Conservation (phyloP, 371 early-diverging fungal genomes). For the Sanchytrium tribonematis region DNA sequence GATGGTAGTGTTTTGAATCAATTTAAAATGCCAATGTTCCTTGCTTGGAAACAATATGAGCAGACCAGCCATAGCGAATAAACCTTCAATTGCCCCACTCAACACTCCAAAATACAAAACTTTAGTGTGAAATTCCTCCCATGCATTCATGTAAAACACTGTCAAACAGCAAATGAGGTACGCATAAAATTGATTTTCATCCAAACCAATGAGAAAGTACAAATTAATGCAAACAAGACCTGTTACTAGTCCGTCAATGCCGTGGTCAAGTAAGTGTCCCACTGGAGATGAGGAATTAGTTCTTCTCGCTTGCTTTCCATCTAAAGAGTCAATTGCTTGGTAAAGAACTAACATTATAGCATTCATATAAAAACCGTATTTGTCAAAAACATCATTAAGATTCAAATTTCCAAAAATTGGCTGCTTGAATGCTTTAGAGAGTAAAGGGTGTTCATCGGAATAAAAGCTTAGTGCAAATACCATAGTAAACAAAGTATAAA, state of each 20-base stretch:
- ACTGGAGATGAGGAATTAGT: constrained; percentile 8
- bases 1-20: neutral
- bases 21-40: neutral
- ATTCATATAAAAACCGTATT: constrained; percentile 5
- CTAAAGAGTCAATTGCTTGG: constrained; percentile 11
- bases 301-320: constrained; percentile 16
- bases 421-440: neutral
- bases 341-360: constrained; percentile 9
- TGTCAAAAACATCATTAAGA: neutral
- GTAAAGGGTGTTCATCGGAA: neutral
- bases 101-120: constrained; percentile 10
- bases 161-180: constrained; percentile 5
- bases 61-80: constrained; percentile 2
- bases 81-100: constrained; percentile 13
- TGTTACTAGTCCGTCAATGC: constrained; percentile 12
- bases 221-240: constrained; percentile 4
- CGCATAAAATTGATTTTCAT: constrained; percentile 4
- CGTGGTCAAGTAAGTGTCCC: constrained; percentile 18
- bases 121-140: constrained; percentile 11
- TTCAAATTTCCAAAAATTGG: neutral
- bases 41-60: neutral
- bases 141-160: constrained; percentile 9
- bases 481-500: neutral
- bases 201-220: constrained; percentile 8
- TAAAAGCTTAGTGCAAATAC: neutral